Percentiles rank a stretch among this genome's conserved stretches.
phyloP scores from a whole-genome alignment of 805 yeast genomes.

The Ogataea populi-albae region DNA sequence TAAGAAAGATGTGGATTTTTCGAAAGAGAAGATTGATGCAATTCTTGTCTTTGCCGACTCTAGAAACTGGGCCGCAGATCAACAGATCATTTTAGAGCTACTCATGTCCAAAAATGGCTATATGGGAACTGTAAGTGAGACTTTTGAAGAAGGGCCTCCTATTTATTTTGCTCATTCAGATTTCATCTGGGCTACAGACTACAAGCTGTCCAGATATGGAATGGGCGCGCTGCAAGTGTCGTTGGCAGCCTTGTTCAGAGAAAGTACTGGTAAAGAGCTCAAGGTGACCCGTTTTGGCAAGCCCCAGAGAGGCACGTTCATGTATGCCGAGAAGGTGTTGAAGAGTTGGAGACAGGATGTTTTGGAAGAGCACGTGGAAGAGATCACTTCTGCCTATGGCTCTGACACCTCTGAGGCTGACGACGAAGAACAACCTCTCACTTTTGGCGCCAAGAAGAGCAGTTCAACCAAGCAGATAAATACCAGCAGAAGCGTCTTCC shows the following conservation, averaged over 20 bases:
- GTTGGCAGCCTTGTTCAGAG: slow-evolving; percentile 78
- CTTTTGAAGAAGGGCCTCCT: slow-evolving; percentile 74
- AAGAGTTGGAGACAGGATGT: slow-evolving; percentile 76
- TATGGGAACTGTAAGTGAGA: slow-evolving; percentile 76
- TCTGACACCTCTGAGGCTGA: slow-evolving; percentile 19
- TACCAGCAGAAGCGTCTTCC: neutral
- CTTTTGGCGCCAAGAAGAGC: slow-evolving; percentile 15
- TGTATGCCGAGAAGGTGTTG: slow-evolving; percentile 76
- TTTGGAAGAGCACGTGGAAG: slow-evolving; percentile 68
- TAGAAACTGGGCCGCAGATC: slow-evolving; percentile 91
- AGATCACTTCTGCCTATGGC: slow-evolving; percentile 20
- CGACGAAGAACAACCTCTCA: slow-evolving; percentile 13
- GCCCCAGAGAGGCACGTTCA: slow-evolving; percentile 85
- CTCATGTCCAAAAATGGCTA: slow-evolving; percentile 72
- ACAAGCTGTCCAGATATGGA: slow-evolving; percentile 77
- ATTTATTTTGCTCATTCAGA: slow-evolving; percentile 89
- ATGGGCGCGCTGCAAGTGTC: slow-evolving; percentile 94
- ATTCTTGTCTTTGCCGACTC: slow-evolving; percentile 89
- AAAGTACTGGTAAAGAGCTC: slow-evolving; percentile 78
- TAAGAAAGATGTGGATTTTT: slow-evolving; percentile 58
- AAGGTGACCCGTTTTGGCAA: slow-evolving; percentile 84
- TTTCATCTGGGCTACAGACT: slow-evolving; percentile 91
- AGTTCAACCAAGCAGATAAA: slow-evolving; percentile 6
- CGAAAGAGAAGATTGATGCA: slow-evolving; percentile 68
- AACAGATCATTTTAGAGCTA: slow-evolving; percentile 82